A percentile compares a stretch with the other conserved stretches of the same genome.
These are phyloP conservation scores for Glycine tomentella DNA, from an alignment of 306 rosid species.

Conservation along the genomic window DNA sequence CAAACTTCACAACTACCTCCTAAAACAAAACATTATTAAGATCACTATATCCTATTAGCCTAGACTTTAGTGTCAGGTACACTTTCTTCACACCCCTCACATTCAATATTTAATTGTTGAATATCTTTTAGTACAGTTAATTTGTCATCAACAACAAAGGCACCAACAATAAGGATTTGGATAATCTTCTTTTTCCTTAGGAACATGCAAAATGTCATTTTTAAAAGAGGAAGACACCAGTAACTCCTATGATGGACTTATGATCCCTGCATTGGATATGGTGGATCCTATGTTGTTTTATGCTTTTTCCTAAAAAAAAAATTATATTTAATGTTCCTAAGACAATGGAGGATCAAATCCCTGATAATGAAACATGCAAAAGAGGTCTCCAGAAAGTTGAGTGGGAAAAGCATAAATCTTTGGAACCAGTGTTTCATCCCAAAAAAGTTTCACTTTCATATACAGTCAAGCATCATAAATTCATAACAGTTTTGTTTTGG, in stretches of 20 bases:
- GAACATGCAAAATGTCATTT: not conserved
- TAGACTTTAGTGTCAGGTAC: not conserved
- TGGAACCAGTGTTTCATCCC: not conserved
- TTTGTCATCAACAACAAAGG: constrained; percentile 20
- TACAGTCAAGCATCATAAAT: not conserved
- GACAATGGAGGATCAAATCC: not conserved
- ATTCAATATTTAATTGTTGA: not conserved
- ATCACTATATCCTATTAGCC: too few relatives aligned
- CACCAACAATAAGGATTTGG: constrained; percentile 13
- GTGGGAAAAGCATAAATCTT: not conserved
- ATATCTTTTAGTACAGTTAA: not conserved
- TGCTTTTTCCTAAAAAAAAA: not conserved
- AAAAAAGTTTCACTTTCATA: not conserved
- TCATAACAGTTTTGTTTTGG: not conserved
- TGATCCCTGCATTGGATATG: not conserved
- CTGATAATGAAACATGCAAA: not conserved
- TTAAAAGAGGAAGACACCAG: not conserved
- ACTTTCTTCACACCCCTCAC: constrained; percentile 3
- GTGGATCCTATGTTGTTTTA: not conserved
- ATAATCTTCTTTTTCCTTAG: not conserved
- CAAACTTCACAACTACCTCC: not conserved
- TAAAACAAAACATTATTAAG: constrained; percentile 3
- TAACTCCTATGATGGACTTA: not conserved
- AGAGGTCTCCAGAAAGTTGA: not conserved
- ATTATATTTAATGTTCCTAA: not conserved